Evolutionary conservation across 2,329 filamentous ascomycete genomes (phyloP).

Genomic region (Xylaria sp.): DNA sequence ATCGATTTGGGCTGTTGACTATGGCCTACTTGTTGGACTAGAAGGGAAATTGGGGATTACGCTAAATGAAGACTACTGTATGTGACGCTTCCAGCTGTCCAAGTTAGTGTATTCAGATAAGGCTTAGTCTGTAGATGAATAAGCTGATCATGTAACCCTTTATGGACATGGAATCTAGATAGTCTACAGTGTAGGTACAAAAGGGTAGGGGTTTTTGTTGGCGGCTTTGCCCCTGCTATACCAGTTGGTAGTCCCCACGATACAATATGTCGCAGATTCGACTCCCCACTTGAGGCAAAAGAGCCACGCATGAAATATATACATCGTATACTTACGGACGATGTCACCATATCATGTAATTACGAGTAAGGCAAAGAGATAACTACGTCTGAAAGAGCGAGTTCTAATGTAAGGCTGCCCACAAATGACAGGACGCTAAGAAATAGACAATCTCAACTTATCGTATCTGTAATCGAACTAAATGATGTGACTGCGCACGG

Average conservation of each 20-base stretch:
- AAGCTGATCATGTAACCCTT: neutral
- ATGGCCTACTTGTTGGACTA: slow-evolving; percentile 1
- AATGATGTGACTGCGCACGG: neutral
- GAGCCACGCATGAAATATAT: slow-evolving; percentile 29
- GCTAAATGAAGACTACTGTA: neutral
- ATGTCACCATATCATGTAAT: neutral
- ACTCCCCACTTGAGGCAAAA: slow-evolving; percentile 31
- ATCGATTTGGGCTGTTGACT: neutral
- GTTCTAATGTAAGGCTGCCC: neutral
- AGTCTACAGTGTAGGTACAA: slow-evolving; percentile 11
- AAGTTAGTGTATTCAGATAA: neutral
- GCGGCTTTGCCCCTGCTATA: slow-evolving; percentile 16
- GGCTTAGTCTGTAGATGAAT: neutral
- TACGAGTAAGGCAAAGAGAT: neutral
- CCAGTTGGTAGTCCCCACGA: slow-evolving; percentile 18
- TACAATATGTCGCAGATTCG: slow-evolving; percentile 30
- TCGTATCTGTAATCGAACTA: neutral
- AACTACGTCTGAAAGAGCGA: neutral
- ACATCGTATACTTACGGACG: neutral
- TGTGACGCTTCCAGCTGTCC: neutral
- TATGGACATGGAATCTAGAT: slow-evolving; percentile 9
- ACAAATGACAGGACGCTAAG: neutral
- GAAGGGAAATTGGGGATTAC: neutral
- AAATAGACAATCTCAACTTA: neutral
- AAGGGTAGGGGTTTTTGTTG: slow-evolving; percentile 11